Evolutionary conservation across 2,329 filamentous ascomycete species (phyloP), one percentile per base, ranked within the genome.

Genomic region (Fusarium torreyae): DNA sequence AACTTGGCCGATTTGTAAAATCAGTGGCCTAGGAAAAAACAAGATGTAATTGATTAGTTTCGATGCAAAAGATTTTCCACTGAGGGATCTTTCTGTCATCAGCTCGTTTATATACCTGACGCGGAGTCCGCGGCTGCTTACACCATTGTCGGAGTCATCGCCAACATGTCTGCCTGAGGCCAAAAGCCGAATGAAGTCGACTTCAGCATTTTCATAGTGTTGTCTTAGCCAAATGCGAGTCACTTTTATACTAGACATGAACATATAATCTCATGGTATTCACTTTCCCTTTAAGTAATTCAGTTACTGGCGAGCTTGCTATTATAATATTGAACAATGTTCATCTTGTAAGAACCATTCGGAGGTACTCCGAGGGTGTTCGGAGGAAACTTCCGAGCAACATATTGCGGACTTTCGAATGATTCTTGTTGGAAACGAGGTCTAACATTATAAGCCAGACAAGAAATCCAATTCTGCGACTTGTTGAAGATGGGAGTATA

Each of bases 111-210:
- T 20, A 31, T 59, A 14, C 17, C 8, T 51, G 36, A 7, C 13
- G 31, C 26, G 43, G 55, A 49, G 36, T 4, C n/a, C 22, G 18
- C n/a, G 17, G 22, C 15, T 34, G 50, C 58, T 63, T 50, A 45
- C 31, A 48, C 36, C 34, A 51, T 28, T 28, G 13, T 33, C 18
- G 18, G 43, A 4, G 44, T 18, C 15, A n/a, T 22, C 11, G 6
- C 20, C 11, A 18, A 10, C 4, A n/a, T 36, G 4, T 46, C 3
- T 54, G 31, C 33, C 60, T 56, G 1, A 33, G 31, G 48, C 48
- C 13, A 53, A 11, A 10, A n/a, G 15, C 11, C 20, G 17, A 44
- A 18, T 39, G 10, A 20, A 39, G n/a, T 9, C 8, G n/a, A 26
- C 15, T n/a, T 11, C 4, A 44, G 15, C 34, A 17, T 17, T 7